A percentile compares a stretch with the other conserved stretches of the same genome.
These are phyloP conservation scores for Eucommia ulmoides DNA, from an alignment of 257 asterid genomes.

Conservation along the genomic window DNA sequence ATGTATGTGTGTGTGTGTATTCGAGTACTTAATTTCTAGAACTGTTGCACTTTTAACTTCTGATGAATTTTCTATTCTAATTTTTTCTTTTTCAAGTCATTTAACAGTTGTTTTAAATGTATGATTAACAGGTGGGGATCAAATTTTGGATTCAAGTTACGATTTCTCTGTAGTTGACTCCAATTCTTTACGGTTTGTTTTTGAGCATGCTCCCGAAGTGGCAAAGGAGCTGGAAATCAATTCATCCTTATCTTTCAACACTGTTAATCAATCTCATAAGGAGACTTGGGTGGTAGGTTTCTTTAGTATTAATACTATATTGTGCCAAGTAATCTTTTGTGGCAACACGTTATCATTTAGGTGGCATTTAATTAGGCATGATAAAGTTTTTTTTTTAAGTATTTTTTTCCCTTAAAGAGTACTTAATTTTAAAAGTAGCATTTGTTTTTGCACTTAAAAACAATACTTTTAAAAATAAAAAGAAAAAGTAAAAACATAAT, in stretches of 20 bases:
- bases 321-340: background rate
- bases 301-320: conserved; percentile 5
- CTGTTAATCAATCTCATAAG: conserved; percentile 31
- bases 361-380: too few relatives aligned
- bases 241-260: conserved; percentile 38
- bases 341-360: too few relatives aligned
- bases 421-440: too few relatives aligned
- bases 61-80: background rate
- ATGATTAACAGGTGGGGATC: conserved; percentile 48
- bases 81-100: background rate
- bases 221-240: conserved; percentile 44
- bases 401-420: too few relatives aligned
- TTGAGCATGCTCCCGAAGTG: conserved; percentile 76
- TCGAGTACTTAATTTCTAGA: too few relatives aligned
- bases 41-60: too few relatives aligned
- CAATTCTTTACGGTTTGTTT: conserved; percentile 76
- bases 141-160: conserved; percentile 47
- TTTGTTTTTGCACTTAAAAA: too few relatives aligned
- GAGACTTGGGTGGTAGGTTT: conserved; percentile 77
- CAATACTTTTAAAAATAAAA: too few relatives aligned
- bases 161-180: conserved; percentile 89
- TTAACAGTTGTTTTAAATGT: conserved; percentile 11
- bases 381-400: too few relatives aligned
- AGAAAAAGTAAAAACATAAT: too few relatives aligned
- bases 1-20: too few relatives aligned